phyloP scores from a whole-genome alignment of 805 yeast genomes.

The Wickerhamomyces ciferrii region DNA sequence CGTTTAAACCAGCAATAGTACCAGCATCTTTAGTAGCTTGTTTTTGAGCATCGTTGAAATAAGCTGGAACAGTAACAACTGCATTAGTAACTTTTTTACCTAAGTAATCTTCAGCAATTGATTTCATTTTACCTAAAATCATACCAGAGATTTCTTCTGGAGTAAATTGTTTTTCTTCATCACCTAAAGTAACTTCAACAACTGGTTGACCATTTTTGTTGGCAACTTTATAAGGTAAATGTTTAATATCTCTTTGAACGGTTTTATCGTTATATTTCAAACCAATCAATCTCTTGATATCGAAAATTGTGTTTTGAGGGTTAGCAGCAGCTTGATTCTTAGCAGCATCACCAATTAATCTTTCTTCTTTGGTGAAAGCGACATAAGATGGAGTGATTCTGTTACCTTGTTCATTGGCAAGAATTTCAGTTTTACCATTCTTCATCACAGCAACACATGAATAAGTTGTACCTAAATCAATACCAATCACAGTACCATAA shows the following conservation, averaged over 20 bases:
- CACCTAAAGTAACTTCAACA: constrained; percentile 68
- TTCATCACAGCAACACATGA: constrained; percentile 92
- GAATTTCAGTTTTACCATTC: constrained; percentile 83
- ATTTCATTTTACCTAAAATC: constrained; percentile 89
- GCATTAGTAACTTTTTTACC: constrained; percentile 85
- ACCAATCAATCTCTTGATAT: constrained; percentile 89
- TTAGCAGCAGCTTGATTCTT: constrained; percentile 92
- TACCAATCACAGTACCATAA: constrained; percentile 77
- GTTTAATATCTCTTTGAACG: constrained; percentile 79
- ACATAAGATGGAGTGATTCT: constrained; percentile 95
- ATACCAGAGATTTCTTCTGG: constrained; percentile 93
- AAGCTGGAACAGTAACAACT: constrained; percentile 90
- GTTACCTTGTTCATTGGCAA: constrained; percentile 96
- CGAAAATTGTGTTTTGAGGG: constrained; percentile 82
- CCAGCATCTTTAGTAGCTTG: constrained; percentile 95
- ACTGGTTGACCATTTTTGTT: constrained; percentile 79
- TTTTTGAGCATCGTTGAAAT: constrained; percentile 91
- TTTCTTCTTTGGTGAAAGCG: constrained; percentile 87
- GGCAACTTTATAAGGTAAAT: constrained; percentile 68
- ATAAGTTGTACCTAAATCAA: constrained; percentile 96
- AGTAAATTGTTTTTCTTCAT: constrained; percentile 71
- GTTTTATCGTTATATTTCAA: constrained; percentile 70
- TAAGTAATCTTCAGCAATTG: constrained; percentile 85
- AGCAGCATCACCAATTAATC: constrained; percentile 95
- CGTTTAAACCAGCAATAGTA: constrained; percentile 84